Conservation (phyloP, 129 eudicot species). For the Tagetes erecta region DNA sequence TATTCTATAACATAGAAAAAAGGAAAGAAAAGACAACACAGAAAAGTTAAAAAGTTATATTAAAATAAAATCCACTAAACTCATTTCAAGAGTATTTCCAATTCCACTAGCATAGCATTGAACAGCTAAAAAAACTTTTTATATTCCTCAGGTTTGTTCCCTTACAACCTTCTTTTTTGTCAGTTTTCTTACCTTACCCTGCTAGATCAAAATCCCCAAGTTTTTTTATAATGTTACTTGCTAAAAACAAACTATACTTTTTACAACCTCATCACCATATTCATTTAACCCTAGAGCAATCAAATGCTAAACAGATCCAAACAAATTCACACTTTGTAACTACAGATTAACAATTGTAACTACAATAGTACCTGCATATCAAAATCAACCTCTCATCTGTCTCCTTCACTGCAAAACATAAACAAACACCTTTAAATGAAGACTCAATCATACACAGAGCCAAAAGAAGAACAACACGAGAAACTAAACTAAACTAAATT, state of each 20-base stretch:
- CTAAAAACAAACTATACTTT: conserved; percentile 28
- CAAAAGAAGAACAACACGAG: conserved; percentile 19
- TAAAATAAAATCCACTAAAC: conserved; percentile 17
- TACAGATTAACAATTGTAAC: conserved; percentile 14
- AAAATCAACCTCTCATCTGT: conserved; percentile 19
- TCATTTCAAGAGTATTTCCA: conserved; percentile 39
- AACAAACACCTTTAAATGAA: conserved; percentile 3
- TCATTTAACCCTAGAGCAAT: conserved; percentile 17
- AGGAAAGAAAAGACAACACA: conserved; percentile 42
- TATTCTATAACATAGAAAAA: conserved; percentile 7
- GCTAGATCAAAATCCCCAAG: conserved; percentile 27
- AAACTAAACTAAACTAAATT: conserved; percentile 14
- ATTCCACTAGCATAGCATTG: conserved; percentile 23
- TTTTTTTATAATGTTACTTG: not conserved
- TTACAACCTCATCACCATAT: conserved; percentile 27
- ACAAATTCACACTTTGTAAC: conserved; percentile 32
- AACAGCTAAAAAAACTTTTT: conserved; percentile 36
- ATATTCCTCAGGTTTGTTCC: conserved; percentile 34
- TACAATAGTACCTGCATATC: conserved; percentile 26
- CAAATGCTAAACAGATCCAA: conserved; percentile 33
- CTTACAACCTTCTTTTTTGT: conserved; percentile 40
- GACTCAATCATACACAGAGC: not conserved
- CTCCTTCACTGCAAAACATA: conserved; percentile 28
- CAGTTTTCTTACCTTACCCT: conserved; percentile 23
- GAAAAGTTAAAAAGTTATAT: conserved; percentile 33